Evolutionary conservation across 305 asterid genomes (phyloP).

Genomic region (Caryopteris hybrid): DNA sequence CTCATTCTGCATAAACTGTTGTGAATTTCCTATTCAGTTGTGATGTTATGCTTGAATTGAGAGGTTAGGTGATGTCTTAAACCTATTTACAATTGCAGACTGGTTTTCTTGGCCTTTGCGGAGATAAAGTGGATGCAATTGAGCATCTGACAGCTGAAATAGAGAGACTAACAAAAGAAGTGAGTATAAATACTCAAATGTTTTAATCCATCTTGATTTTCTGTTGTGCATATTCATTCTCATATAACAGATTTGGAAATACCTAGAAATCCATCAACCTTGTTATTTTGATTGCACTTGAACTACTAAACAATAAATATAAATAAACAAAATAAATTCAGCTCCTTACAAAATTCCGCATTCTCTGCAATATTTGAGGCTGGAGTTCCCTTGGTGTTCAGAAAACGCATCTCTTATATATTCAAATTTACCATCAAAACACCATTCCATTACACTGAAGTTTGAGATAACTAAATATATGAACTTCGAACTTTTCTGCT

Average conservation of each 20-base stretch:
- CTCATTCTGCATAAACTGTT: neutral
- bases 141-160: slow-evolving; percentile 72
- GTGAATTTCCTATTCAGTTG: slow-evolving; percentile 1
- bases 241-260: neutral
- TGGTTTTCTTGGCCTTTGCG: slow-evolving; percentile 86
- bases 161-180: slow-evolving; percentile 66
- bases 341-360: too few species aligned
- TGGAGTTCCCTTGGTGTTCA: too few species aligned
- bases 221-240: neutral
- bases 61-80: neutral
- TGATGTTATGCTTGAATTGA: slow-evolving; percentile 8
- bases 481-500: too few species aligned
- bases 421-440: too few species aligned
- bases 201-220: slow-evolving; percentile 4
- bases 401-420: too few species aligned
- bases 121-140: slow-evolving; percentile 81
- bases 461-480: too few species aligned
- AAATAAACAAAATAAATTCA: too few species aligned
- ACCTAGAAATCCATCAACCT: neutral
- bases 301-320: neutral
- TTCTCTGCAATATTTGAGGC: too few species aligned
- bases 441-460: too few species aligned
- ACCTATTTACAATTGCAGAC: slow-evolving; percentile 49
- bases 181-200: slow-evolving; percentile 34
- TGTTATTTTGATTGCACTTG: neutral